Evolutionary conservation across 768 basidiomycete species (phyloP), one percentile per base, ranked within the genome.

Genomic region (Dentipellis sp.): DNA sequence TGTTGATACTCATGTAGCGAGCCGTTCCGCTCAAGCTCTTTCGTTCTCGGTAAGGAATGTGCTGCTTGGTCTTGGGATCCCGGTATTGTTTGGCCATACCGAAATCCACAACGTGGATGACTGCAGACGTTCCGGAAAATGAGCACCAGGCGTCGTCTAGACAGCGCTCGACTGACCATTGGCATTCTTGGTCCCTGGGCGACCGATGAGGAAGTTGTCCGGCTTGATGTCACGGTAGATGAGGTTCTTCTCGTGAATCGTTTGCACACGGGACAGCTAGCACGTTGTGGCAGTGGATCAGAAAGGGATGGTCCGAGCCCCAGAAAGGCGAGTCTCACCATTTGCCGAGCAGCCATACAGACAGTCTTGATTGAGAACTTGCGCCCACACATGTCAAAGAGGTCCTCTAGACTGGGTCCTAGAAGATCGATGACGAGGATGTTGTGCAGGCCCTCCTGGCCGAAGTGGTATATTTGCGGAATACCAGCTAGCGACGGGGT

Each of bases 41-140:
- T 64, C 95, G 82, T 75, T 99, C 97, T 58, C 97, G 83, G 72
- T 99, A 99, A 53, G 97, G 97, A 59, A 99, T 99, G 71, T 99
- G 97, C 70, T 98, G 95, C 72, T 97, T 97, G 59, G 94, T 94
- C 76, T 95, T 98, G 10, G 97, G 97, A 71, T 99, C 97, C 54
- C 97, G 88, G 67, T 97, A 99, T 71, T 98, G 95, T 72, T 98
- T 98, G 23, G 97, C 97, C 97, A 99, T 98, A 46, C 97, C 97
- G 67, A 99, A 98, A 70, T 99, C 97, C 55, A 99, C 94, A 52
- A 91, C 87, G 66, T 99, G 95, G 56, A 99, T 77, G 52, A 86
- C 88, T 91, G 45, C 10, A 14, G 34, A 10, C 29, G 29, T 29
- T 29, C 29, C 29, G 3, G 29, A 29, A 29, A 29, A 29, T 29